A percentile compares a stretch with the other conserved stretches of the same genome.
phyloP scores from a whole-genome alignment of 2,329 filamentous ascomycete species.

The Allantophomopsis lycopodina region DNA sequence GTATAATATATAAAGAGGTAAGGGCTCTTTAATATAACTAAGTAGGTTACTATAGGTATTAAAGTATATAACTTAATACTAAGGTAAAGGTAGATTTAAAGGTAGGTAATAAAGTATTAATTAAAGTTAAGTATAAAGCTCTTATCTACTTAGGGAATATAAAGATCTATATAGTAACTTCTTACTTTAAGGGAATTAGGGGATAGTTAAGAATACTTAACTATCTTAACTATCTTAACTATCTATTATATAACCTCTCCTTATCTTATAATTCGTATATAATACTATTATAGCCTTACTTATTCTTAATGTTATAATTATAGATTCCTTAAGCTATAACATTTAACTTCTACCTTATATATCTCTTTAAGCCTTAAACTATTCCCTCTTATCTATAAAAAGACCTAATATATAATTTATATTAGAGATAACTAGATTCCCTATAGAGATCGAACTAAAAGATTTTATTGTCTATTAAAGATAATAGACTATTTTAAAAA shows the following conservation, averaged over 20 bases:
- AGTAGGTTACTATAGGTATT: too few species aligned
- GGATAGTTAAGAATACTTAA: neutral
- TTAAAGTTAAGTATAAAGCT: too few species aligned
- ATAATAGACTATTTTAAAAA: constrained; percentile 1
- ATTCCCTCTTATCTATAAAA: neutral
- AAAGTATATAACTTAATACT: too few species aligned
- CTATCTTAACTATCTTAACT: neutral
- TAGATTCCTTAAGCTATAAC: too few species aligned
- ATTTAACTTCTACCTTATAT: neutral
- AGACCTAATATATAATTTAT: neutral
- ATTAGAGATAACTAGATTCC: constrained; percentile 1
- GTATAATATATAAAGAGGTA: too few species aligned
- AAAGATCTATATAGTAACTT: too few species aligned
- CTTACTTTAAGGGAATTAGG: neutral
- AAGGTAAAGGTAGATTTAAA: too few species aligned
- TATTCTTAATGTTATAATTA: too few species aligned
- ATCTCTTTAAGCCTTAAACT: neutral
- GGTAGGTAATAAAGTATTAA: too few species aligned
- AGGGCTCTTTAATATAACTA: too few species aligned
- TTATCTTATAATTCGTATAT: neutral
- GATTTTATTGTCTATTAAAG: constrained; percentile 1
- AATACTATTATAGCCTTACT: neutral
- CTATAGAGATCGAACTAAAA: constrained; percentile 2
- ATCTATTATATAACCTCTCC: neutral
- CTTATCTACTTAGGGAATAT: too few species aligned